phyloP scores from a whole-genome alignment of 2,329 filamentous ascomycete species.

The Thyridium curvatum region DNA sequence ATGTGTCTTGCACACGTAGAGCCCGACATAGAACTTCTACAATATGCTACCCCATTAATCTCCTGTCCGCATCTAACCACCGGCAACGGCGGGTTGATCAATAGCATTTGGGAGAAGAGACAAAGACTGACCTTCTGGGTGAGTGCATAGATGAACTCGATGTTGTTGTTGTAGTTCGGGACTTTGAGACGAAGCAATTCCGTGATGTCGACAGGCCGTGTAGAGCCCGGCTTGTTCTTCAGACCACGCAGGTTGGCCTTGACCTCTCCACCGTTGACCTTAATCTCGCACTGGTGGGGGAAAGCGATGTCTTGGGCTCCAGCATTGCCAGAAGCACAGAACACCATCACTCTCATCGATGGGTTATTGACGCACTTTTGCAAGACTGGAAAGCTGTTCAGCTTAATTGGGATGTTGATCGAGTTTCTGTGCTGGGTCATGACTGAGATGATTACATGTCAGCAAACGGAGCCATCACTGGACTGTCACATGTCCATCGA shows the following conservation, averaged over 20 bases:
- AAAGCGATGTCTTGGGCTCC: slow-evolving; percentile 76
- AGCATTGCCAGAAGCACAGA: slow-evolving; percentile 64
- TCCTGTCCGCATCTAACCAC: too few species aligned
- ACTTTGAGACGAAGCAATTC: slow-evolving; percentile 63
- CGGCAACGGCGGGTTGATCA: too few species aligned
- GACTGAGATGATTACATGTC: slow-evolving; percentile 29
- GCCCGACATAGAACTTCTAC: slow-evolving; percentile 65
- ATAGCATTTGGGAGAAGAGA: background rate
- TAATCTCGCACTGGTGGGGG: slow-evolving; percentile 86
- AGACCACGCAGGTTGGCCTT: slow-evolving; percentile 90
- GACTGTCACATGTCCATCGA: slow-evolving; percentile 2
- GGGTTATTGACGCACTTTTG: slow-evolving; percentile 52
- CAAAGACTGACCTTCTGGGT: slow-evolving; percentile 67
- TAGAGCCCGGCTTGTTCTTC: slow-evolving; percentile 95
- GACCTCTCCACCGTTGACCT: slow-evolving; percentile 80
- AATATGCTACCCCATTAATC: too few species aligned
- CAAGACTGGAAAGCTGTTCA: slow-evolving; percentile 46
- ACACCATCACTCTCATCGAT: slow-evolving; percentile 71
- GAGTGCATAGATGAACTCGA: slow-evolving; percentile 87
- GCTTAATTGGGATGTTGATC: slow-evolving; percentile 34
- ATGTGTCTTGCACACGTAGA: slow-evolving; percentile 70
- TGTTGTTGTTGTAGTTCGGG: slow-evolving; percentile 62
- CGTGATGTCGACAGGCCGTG: slow-evolving; percentile 88
- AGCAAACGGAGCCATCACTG: background rate
- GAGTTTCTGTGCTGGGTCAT: slow-evolving; percentile 50